Conservation (phyloP, 768 basidiomycete genomes). For the Rhodocollybia butyracea region DNA sequence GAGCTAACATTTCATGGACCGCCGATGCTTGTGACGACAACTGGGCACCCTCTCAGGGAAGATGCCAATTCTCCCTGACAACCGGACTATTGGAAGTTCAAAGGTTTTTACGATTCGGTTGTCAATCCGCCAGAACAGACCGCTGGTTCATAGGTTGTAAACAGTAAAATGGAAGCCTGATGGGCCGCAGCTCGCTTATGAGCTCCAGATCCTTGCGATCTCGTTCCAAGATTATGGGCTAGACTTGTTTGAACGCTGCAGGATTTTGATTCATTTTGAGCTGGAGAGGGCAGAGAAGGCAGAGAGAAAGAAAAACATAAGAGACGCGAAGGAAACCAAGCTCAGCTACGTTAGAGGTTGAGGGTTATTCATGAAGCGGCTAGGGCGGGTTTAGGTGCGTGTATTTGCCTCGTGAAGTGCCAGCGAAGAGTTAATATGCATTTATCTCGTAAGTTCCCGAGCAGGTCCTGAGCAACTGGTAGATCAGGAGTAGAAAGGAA, state of each 20-base stretch:
- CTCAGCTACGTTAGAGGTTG: background rate
- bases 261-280: background rate
- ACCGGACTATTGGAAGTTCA: background rate
- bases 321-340: background rate
- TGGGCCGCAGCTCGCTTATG: too few species aligned
- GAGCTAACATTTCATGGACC: too few species aligned
- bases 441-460: background rate
- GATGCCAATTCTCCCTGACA: background rate
- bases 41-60: too few species aligned
- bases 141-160: too few species aligned
- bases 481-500: background rate
- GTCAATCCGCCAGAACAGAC: too few species aligned
- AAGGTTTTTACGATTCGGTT: too few species aligned
- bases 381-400: background rate
- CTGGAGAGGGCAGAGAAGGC: too few species aligned
- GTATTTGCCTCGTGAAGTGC: background rate
- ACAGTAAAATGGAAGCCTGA: too few species aligned
- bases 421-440: conserved; percentile 2
- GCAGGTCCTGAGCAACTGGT: too few species aligned
- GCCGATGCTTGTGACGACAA: too few species aligned
- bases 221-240: too few species aligned
- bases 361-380: background rate
- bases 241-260: background rate
- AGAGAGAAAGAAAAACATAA: background rate
- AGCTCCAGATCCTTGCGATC: too few species aligned